Evolutionary conservation across 1,284 basidiomycete genomes (phyloP).

Genomic region (Peniophora sp.): DNA sequence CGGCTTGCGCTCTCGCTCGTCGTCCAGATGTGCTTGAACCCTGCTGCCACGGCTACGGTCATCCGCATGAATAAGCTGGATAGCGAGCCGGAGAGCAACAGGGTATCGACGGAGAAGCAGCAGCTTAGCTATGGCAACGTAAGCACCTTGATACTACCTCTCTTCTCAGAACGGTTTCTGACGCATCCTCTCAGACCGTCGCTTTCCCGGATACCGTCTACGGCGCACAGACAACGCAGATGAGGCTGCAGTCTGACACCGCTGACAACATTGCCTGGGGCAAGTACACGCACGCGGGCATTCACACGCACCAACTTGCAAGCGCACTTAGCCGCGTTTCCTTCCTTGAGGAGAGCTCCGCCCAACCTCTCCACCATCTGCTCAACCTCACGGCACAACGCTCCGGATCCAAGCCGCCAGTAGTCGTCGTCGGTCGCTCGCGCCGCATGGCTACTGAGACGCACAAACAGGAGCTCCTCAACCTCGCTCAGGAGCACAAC

Average conservation of each 20-base stretch:
- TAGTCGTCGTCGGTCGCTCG: constrained; percentile 70
- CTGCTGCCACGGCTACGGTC: constrained; percentile 61
- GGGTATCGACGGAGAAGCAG: constrained; percentile 24
- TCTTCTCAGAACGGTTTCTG: constrained; percentile 7
- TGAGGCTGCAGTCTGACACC: constrained; percentile 59
- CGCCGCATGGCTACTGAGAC: constrained; percentile 56
- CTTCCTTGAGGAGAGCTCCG: constrained; percentile 39
- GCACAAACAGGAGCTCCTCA: constrained; percentile 48
- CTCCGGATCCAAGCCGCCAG: constrained; percentile 30
- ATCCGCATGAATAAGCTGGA: constrained; percentile 47
- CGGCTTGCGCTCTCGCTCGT: constrained; percentile 74
- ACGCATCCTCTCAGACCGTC: constrained; percentile 25
- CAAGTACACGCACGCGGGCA: constrained; percentile 31
- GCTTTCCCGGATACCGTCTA: constrained; percentile 63
- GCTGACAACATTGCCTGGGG: constrained; percentile 69
- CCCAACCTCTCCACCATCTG: constrained; percentile 48
- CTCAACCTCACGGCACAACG: constrained; percentile 29
- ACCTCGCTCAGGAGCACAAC: constrained; percentile 41
- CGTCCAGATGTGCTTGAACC: constrained; percentile 69
- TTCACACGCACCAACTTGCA: constrained; percentile 21
- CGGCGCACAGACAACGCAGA: constrained; percentile 51
- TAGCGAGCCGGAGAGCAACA: constrained; percentile 20
- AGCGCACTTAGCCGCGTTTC: constrained; percentile 46
- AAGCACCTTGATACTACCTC: constrained; percentile 5
- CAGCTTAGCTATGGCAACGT: constrained; percentile 13